Evolutionary conservation across 306 rosid species (phyloP), one percentile per base, ranked within the genome.

Genomic region (Cucumis cinereus): DNA sequence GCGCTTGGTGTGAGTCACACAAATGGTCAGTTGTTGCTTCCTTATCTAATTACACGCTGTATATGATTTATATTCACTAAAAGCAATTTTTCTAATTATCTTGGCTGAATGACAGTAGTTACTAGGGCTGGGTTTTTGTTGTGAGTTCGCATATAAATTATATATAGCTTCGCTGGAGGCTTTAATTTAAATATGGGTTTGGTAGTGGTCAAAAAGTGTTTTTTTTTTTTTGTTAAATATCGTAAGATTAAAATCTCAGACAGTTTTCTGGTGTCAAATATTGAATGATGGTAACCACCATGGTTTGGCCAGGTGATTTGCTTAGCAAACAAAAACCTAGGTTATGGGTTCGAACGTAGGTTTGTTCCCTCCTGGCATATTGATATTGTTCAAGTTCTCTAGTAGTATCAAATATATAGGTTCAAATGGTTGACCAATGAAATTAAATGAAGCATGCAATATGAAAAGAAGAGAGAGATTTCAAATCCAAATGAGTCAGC

Each of bases 1-100:
- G 95, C 99, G 74, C 99, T 94, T 77, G 99, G 99, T 79, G 99
- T 94, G 77, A 94, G 99, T 84, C 98, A 94, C 84, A 94, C 99
- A 67, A 94, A 94, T 84, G 99, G 99, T 94, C 55, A 81, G 96
- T 88, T 75, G 11, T 41, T 85, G 64, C 43, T 78, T 79, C 67
- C 35, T 74, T 36, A 56, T 38, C 11, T 38, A 20, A 19, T 22
- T 41, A 41, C 54, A 35, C 55, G 36, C 20, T 74, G 15, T 36
- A 33, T n/a, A 74, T 53, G 35, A 33, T 53, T 53, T 28, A 2
- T 74, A 36, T 53, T 30, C 16, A 49, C 26, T 71, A 15, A 9
- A 15, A 45, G 76, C n/a, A 17, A 49, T 4, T 50, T 71, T 33
- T 49, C 35, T 71, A 49, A 68, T 68, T 43, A 66, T 35, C 70